Evolutionary conservation across 2,329 filamentous ascomycete genomes (phyloP), one percentile per base, ranked within the genome.

Genomic region (Lasiodiplodia hormozganensis): DNA sequence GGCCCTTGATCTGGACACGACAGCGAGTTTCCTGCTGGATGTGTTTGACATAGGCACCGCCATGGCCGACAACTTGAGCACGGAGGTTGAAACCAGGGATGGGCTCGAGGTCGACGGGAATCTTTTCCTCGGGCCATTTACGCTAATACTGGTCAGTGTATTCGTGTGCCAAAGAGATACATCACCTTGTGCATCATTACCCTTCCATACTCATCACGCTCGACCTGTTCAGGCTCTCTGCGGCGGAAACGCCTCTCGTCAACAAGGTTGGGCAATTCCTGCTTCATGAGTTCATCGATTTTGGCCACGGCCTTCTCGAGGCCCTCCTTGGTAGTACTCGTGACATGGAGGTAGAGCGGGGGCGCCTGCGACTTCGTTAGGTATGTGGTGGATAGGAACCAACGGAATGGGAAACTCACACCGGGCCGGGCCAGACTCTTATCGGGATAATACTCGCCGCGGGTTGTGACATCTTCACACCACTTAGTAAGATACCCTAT

Each of bases 101-200:
- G 0, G 95, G 92, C 74, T 98, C 96, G 68, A 99, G 89, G 71
- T 90, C 89, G 73, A 99, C 94, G 1, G 93, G 90, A 62, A 99
- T 97, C 75, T 92, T 93, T 82, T 97, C 94, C 77, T 98, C 96
- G 0, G 96, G 95, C 96, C 96, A 99, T 92, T 98, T 99, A 73
- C 94, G 93, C 93, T 97, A 73, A 38, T 25, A 52, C 31, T 57
- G 62, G 71, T 82, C 69, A 81, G 75, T 68, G 68, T 65, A 57
- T 62, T 64, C 51, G 16, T 28, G 18, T 14, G 34, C 56, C 12
- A 38, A n/a, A 14, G 16, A 21, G 25, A 67, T 57, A 40, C 28
- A 21, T 31, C 47, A 57, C 54, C 23, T 65, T 49, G n/a, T 57
- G 58, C 47, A 36, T n/a, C 18, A 28, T 56, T 88, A 97, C 93